Evolutionary conservation across 208 protist genomes (phyloP), one percentile per base, ranked within the genome.

Genomic region (Acanthamoeba sp.): DNA sequence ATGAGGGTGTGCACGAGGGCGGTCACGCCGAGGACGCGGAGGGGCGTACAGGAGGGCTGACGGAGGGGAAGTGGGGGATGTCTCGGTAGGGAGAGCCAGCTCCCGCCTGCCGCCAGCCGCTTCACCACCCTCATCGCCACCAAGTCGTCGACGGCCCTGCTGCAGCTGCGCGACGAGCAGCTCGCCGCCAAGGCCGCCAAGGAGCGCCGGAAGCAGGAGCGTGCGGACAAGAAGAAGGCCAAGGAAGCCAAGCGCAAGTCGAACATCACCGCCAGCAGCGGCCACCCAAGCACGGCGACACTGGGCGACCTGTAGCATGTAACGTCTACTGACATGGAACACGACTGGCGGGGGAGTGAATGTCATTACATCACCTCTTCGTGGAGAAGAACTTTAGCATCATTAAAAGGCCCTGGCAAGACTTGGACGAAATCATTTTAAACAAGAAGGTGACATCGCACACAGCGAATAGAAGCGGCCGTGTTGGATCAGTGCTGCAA

Each of bases 41-140:
- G 50, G 22, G 36, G 42, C 87, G 38, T 59, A 92, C 87, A 34
- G 22, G 82, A 55, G 62, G 57, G 87, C 57, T 76, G 38, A 76
- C 42, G 36, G 59, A 32, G 22, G 87, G 59, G 40, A 92, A 92
- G 57, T 92, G 48, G 10, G 87, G 87, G 29, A 92, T 92, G 14
- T 73, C n/a, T 4, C 40, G 32, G 59, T 92, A 92, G 87, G 87
- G 34, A 80, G 38, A 24, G 36, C 36, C 69, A 80, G 69, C 36
- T 80, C 4, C 69, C 69, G 5, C 10, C 69, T 16, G 29, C 69
- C 12, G 69, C 69, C 34, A 36, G 42, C n/a, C 69, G 69, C n/a
- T 45, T 48, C 36, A 80, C 69, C 18, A 48, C 69, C 7, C 69
- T 80, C 27, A 80, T 80, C 69, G 69, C 69, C 69, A 80, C 12